These are phyloP conservation scores for Xylaria sp. DNA, from an alignment of 2,329 filamentous ascomycete genomes.

Conservation along the genomic window DNA sequence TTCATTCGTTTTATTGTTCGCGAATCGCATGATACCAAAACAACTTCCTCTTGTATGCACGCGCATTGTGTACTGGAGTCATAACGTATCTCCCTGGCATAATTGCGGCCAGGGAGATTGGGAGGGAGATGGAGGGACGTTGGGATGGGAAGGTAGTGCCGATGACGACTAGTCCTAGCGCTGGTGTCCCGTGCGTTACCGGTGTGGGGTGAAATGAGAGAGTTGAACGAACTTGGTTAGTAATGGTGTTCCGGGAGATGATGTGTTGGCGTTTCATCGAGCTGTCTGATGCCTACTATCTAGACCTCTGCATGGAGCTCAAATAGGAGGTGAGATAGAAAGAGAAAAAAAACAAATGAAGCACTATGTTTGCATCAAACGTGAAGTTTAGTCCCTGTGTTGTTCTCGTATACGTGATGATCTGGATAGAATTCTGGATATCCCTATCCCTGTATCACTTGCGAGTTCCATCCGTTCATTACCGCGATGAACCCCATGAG, in stretches of 20 bases:
- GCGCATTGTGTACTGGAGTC: slow-evolving; percentile 7
- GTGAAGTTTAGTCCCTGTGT: background rate
- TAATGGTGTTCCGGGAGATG: slow-evolving; percentile 10
- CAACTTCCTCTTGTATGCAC: background rate
- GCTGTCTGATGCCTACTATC: slow-evolving; percentile 10
- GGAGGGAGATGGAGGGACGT: background rate
- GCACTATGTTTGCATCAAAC: slow-evolving; percentile 5
- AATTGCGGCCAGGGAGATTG: slow-evolving; percentile 13
- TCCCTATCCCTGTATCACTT: background rate
- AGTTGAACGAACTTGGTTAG: slow-evolving; percentile 2
- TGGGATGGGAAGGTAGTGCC: background rate
- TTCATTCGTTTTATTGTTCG: slow-evolving; percentile 31
- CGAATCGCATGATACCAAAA: slow-evolving; percentile 37
- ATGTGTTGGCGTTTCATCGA: slow-evolving; percentile 9
- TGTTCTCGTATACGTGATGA: background rate
- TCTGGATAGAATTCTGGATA: background rate
- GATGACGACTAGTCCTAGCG: slow-evolving; percentile 6
- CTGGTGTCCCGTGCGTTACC: slow-evolving; percentile 1
- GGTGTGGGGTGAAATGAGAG: background rate
- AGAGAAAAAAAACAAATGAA: background rate
- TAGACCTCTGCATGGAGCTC: background rate
- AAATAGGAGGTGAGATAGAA: background rate
- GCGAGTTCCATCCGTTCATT: background rate
- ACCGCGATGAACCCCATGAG: no score
- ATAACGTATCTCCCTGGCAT: slow-evolving; percentile 11